Base-by-base conservation (phyloP, 495 filamentous ascomycete species). In the Xanthoparmelia taractica region DNA sequence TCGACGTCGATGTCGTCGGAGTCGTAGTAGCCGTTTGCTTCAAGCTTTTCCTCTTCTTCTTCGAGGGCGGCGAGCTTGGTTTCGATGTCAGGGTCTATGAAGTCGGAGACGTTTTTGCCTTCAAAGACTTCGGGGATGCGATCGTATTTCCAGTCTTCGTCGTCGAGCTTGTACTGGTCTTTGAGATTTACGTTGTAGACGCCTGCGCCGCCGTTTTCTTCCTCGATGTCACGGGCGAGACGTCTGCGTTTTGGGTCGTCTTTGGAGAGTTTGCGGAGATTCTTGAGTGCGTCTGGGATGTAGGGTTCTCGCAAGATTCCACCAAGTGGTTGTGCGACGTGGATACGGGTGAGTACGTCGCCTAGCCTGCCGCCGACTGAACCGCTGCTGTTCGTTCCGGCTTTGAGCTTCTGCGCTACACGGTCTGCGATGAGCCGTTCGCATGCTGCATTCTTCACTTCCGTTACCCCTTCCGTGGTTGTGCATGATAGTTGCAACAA, bases 101-200 rank as follows among this genome's bases (percentile, higher is more conserved):
- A 98, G 73, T 98, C 94, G 79, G 90, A 91, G 38, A 98, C 90
- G 75, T 98, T 97, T 80, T 90, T 90, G 71, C 94, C 94, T 68
- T 96, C 85, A 77, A 89, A 87, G 47, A 93, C 79, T 73, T 98
- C 95, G 33, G 95, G 95, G 17, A 97, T 87, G 75, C 88, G 93
- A 78, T 98, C 94, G 71, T 96, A 81, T 73, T 95, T 96, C 94
- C 93, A 97, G 20, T 94, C 89, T 31, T 86, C 82, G 69, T 96
- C 80, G 25, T 86, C 91, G 59, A 96, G 82, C 2, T 88, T 73
- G 75, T 96, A 98, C 66, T 92, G 87, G 68, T 87, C 85, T 74
- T 88, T 88, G 67, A 97, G 79, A 66, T 97, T 89, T 67, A 97
- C 82, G 74, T 89, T 96, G 83, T 87, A 98, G 52, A 97, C 94